phyloP scores from a whole-genome alignment of 345 rosid species.

The Syzygium grande region DNA sequence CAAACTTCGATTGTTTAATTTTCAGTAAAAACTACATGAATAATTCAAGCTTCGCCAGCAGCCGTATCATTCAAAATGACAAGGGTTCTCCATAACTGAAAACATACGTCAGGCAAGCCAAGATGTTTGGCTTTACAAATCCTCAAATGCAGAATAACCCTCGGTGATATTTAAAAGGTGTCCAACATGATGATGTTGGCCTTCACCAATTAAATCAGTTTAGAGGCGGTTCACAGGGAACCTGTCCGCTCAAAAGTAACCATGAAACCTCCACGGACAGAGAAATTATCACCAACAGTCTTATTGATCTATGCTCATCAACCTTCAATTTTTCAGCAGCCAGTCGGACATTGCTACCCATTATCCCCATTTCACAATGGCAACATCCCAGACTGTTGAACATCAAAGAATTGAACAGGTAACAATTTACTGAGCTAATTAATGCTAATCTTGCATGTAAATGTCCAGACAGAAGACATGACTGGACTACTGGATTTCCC shows the following conservation, averaged over 20 bases:
- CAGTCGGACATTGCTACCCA: background rate
- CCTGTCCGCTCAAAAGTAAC: background rate
- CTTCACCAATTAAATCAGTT: background rate
- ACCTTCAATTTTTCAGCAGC: background rate
- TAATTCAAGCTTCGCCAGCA: background rate
- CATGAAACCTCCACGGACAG: background rate
- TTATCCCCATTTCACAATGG: background rate
- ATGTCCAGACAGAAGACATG: background rate
- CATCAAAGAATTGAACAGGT: background rate
- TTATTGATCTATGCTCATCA: background rate
- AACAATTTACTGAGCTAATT: background rate
- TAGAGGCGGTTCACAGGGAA: background rate
- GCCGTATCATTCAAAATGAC: background rate
- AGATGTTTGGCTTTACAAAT: background rate
- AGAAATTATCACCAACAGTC: background rate
- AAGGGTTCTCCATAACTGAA: background rate
- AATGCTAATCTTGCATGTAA: background rate
- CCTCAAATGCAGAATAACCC: background rate
- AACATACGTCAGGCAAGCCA: background rate
- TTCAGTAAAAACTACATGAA: background rate
- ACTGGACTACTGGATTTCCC: conserved; percentile 53
- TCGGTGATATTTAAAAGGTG: background rate
- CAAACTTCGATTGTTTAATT: no score
- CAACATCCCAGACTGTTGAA: background rate
- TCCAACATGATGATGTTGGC: background rate